Conservation (phyloP, 768 basidiomycete genomes). For the Agaricus bisporus region DNA sequence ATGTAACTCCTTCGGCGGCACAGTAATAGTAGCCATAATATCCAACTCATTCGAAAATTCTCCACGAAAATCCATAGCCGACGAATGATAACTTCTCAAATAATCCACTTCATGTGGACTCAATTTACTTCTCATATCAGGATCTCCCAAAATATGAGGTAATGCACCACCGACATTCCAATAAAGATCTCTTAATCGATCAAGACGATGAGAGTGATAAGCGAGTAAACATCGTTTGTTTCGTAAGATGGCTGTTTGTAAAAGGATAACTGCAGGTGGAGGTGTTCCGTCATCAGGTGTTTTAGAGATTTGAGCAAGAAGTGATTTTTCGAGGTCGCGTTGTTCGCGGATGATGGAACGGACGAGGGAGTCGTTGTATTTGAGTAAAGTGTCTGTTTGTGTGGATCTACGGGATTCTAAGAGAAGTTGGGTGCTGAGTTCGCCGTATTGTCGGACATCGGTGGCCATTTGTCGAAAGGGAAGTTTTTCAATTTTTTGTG, state of each 20-base stretch:
- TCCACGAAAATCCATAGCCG: conserved; percentile 77
- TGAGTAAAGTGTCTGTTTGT: conserved; percentile 75
- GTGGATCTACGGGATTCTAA: conserved; percentile 83
- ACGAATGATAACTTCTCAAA: conserved; percentile 71
- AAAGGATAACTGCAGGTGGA: conserved; percentile 67
- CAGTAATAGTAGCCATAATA: conserved; percentile 74
- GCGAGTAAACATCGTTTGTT: conserved; percentile 96
- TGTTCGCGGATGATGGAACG: conserved; percentile 86
- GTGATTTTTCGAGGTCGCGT: conserved; percentile 71
- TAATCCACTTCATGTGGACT: conserved; percentile 52
- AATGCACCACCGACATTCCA: conserved; percentile 87
- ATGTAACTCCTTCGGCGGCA: conserved; percentile 86
- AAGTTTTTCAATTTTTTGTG: too few species aligned
- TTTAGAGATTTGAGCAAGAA: conserved; percentile 29
- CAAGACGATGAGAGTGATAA: conserved; percentile 84
- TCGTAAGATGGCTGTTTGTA: conserved; percentile 83
- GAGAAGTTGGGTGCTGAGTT: conserved; percentile 84
- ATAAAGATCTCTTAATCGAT: conserved; percentile 80
- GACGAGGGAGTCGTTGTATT: conserved; percentile 88
- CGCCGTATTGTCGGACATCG: conserved; percentile 67
- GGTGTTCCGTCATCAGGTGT: conserved; percentile 23
- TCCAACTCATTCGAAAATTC: conserved; percentile 86
- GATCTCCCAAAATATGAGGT: conserved; percentile 68
- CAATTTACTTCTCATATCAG: conserved; percentile 65
- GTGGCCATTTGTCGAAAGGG: too few species aligned